Percentiles rank a stretch among this genome's conserved stretches.
phyloP scores from a whole-genome alignment of 495 filamentous ascomycete genomes.

The Aspergillus sclerotioniger region DNA sequence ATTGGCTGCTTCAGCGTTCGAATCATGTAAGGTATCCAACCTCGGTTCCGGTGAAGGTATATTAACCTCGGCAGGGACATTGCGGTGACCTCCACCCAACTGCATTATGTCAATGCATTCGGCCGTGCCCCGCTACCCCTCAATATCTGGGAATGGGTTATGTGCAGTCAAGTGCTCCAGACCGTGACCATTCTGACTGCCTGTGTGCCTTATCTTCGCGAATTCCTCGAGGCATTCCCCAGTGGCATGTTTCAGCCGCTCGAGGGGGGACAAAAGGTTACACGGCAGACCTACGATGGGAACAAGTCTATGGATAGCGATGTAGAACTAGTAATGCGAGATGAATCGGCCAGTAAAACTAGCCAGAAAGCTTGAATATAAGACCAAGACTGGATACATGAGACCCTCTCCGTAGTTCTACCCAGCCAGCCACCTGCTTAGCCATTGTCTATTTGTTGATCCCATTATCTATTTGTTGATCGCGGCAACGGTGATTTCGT shows the following conservation, averaged over 20 bases:
- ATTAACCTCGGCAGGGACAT: not conserved
- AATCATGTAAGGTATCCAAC: not conserved
- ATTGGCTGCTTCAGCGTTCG: conserved; percentile 2
- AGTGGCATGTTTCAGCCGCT: conserved; percentile 10
- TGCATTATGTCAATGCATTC: not conserved
- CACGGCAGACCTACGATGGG: too few relatives aligned
- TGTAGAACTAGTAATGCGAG: too few relatives aligned
- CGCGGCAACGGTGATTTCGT: too few relatives aligned
- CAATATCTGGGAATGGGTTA: not conserved
- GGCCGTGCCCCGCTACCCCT: not conserved
- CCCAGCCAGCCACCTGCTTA: too few relatives aligned
- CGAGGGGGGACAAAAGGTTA: too few relatives aligned
- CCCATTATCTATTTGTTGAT: too few relatives aligned
- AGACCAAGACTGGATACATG: too few relatives aligned
- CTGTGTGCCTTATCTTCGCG: conserved; percentile 8
- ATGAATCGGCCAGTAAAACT: too few relatives aligned
- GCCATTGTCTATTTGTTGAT: too few relatives aligned
- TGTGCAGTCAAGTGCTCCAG: conserved; percentile 6
- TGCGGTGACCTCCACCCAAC: not conserved
- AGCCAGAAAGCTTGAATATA: too few relatives aligned
- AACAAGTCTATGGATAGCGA: too few relatives aligned
- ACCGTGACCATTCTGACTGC: conserved; percentile 5
- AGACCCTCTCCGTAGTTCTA: too few relatives aligned
- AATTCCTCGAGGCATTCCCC: conserved; percentile 3
- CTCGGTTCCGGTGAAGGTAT: not conserved